Base-by-base conservation (phyloP, 768 basidiomycete species). In the Macrolepiota dolichaula region DNA sequence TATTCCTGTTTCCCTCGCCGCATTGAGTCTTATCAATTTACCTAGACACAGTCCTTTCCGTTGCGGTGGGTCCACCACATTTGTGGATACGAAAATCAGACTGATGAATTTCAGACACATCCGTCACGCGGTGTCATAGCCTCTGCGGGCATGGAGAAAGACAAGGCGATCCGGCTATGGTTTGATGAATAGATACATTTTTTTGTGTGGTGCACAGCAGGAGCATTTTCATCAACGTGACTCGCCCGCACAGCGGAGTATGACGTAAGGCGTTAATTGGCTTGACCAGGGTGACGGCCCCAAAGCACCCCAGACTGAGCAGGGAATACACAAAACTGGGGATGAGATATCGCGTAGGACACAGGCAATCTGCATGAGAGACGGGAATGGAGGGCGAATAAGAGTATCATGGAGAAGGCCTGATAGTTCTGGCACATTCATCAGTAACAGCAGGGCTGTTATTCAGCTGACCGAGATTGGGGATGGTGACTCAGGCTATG, bases 71-170 rank as follows among this genome's bases (percentile, higher is more conserved):
- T 74, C 44, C 38, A 50, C 44, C 38, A 50, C 51, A 63, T 56
- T 73, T 53, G 47, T 44, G 29, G 52, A 44, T 40, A 36, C 42
- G 13, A 13, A 32, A 35, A 44, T 40, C 32, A 61, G 47, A 51
- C 63, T 53, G 59, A 50, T 27, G 10, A 15, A 53, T 65, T 59
- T 24, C 61, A 96, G 94, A 82, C 87, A 1, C 92, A 96, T 73
- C 94, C 95, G 1, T 80, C 77, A 22, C 81, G 77, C 55, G 81
- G 79, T 50, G 85, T 90, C 57, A 88, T 98, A 63, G 95, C 93
- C 6, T 92, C 93, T 3, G 92, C 91, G n/a, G 84, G 88, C 10
- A 87, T 92, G 82, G 94, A 95, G 66, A 93, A 93, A 65, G 95
- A 96, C 66, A 74, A 91, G 62, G 87, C 86, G 4, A 91, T 98